Conservation (phyloP, 2,329 filamentous ascomycete genomes). For the Madurella fahalii region DNA sequence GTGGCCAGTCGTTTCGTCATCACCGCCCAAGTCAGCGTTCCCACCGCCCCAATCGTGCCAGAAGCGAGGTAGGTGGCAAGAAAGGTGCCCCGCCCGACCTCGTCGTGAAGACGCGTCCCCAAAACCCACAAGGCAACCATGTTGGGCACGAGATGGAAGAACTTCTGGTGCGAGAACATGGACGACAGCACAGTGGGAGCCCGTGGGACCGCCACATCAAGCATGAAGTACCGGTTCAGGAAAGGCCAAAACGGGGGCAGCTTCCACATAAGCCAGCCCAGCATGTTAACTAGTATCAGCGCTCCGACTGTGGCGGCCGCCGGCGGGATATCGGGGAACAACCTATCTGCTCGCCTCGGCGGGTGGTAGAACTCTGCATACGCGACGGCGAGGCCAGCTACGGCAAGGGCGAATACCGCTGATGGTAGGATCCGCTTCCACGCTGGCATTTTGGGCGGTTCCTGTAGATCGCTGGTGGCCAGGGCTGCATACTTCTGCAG, state of each 20-base stretch:
- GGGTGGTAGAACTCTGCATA: conserved; percentile 51
- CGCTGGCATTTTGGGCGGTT: conserved; percentile 47
- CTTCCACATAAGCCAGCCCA: conserved; percentile 57
- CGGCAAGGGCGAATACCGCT: conserved; percentile 42
- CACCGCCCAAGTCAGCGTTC: conserved; percentile 51
- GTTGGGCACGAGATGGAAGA: conserved; percentile 58
- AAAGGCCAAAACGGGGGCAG: conserved; percentile 60
- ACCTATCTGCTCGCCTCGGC: conserved; percentile 41
- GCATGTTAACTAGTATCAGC: conserved; percentile 57
- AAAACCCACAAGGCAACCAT: conserved; percentile 63
- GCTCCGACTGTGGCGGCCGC: conserved; percentile 60
- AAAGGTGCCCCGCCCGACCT: conserved; percentile 65
- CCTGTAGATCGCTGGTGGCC: conserved; percentile 48
- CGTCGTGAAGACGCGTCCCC: conserved; percentile 64
- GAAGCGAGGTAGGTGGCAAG: conserved; percentile 61
- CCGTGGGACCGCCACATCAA: conserved; percentile 61
- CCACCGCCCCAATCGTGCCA: conserved; percentile 55
- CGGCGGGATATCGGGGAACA: conserved; percentile 59
- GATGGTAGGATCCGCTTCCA: conserved; percentile 56
- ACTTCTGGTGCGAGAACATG: conserved; percentile 65
- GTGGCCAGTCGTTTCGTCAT: conserved; percentile 42
- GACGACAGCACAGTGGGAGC: conserved; percentile 59
- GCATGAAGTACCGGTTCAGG: conserved; percentile 65
- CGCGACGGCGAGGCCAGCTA: conserved; percentile 41
- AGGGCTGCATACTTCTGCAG: conserved; percentile 41